Evolutionary conservation across 495 filamentous ascomycete genomes (phyloP).

Genomic region (Bombardia bombarda): DNA sequence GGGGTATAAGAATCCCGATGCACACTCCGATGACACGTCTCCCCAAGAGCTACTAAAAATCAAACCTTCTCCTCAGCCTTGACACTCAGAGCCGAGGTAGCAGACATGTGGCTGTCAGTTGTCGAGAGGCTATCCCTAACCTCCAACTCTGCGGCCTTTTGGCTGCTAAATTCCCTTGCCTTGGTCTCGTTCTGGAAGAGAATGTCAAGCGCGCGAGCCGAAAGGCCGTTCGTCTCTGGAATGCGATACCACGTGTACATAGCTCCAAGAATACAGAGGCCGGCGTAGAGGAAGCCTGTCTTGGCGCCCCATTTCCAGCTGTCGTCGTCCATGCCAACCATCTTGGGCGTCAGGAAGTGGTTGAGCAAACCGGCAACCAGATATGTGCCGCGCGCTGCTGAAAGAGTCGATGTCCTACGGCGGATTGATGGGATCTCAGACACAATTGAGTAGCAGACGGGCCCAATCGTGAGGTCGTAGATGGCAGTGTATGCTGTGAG

Average conservation of each 20-base stretch:
- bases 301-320: conserved; percentile 48
- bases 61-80: no score
- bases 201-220: conserved; percentile 50
- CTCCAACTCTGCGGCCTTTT: conserved; percentile 8
- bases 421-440: conserved; percentile 49
- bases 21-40: no score
- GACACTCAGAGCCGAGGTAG: background rate
- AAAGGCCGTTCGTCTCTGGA: conserved; percentile 39
- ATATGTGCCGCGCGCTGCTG: conserved; percentile 49
- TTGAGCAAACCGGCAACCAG: conserved; percentile 40
- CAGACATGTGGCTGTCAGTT: background rate
- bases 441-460: conserved; percentile 53
- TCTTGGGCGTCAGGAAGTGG: conserved; percentile 40
- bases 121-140: no score
- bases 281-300: conserved; percentile 51
- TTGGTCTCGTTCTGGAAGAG: conserved; percentile 44
- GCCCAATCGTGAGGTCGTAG: conserved; percentile 52
- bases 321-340: conserved; percentile 32
- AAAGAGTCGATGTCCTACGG: conserved; percentile 46
- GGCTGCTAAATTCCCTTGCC: conserved; percentile 36
- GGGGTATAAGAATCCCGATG: no score
- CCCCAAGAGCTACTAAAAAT: no score
- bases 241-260: conserved; percentile 33
- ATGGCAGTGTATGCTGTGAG: conserved; percentile 42
- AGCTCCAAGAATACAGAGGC: conserved; percentile 36